These are phyloP conservation scores for Scytalidium lignicola DNA, from an alignment of 2,329 filamentous ascomycete genomes.

Conservation along the genomic window DNA sequence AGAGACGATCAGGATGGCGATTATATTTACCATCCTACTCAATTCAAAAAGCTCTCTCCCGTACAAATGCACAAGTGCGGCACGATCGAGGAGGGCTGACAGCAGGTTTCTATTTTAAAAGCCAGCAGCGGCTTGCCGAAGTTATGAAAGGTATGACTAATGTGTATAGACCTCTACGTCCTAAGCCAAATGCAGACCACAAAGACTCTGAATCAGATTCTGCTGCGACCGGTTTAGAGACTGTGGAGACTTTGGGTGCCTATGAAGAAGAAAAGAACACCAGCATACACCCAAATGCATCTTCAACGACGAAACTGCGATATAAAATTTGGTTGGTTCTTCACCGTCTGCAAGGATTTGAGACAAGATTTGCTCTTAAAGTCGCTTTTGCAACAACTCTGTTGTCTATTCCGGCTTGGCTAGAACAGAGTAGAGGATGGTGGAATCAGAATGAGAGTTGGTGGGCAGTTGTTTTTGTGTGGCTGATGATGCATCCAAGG, in stretches of 20 bases:
- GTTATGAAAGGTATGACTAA: constrained; percentile 30
- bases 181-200: constrained; percentile 11
- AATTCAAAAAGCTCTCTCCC: constrained; percentile 45
- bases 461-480: constrained; percentile 54
- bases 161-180: constrained; percentile 26
- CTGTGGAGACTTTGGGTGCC: constrained; percentile 20
- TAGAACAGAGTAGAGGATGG: constrained; percentile 40
- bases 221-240: constrained; percentile 12
- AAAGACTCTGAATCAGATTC: constrained; percentile 19
- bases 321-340: constrained; percentile 45
- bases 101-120: constrained; percentile 40
- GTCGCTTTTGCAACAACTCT: constrained; percentile 46
- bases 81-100: constrained; percentile 55
- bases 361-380: constrained; percentile 53
- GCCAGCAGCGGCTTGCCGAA: constrained; percentile 22
- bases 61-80: constrained; percentile 51
- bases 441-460: constrained; percentile 51
- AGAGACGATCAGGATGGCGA: constrained; percentile 33
- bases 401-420: constrained; percentile 50
- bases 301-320: constrained; percentile 35
- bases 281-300: constrained; percentile 33
- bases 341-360: constrained; percentile 51
- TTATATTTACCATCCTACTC: constrained; percentile 50
- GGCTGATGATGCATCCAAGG: constrained; percentile 50
- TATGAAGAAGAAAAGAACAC: constrained; percentile 33